Percentiles rank a stretch among this genome's conserved stretches.
Evolutionary conservation across 768 basidiomycete species (phyloP).

Genomic region (Inosperma sp.): DNA sequence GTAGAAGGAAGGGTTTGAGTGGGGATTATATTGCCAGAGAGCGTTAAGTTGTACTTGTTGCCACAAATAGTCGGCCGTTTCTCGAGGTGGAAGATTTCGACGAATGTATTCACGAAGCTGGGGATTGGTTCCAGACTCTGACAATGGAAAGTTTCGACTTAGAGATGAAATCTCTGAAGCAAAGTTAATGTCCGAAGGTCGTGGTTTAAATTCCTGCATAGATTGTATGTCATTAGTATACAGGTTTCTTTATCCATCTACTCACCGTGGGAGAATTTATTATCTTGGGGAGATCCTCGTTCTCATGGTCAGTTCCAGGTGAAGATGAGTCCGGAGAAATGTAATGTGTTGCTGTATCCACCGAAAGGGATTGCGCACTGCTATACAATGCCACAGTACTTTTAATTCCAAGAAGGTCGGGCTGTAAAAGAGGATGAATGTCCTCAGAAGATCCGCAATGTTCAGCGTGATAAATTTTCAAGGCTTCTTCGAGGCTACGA

Average conservation of each 20-base stretch:
- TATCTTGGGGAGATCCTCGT: conserved; percentile 31
- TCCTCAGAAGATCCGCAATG: conserved; percentile 24
- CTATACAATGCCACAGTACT: conserved; percentile 51
- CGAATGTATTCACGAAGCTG: conserved; percentile 54
- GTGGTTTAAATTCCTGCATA: conserved; percentile 16
- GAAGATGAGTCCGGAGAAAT: background rate
- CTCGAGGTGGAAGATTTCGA: conserved; percentile 48
- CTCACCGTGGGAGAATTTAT: conserved; percentile 15
- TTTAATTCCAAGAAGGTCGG: conserved; percentile 50
- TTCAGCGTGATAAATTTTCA: conserved; percentile 32
- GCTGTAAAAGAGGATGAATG: conserved; percentile 46
- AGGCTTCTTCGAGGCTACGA: conserved; percentile 54
- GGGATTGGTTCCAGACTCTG: conserved; percentile 47
- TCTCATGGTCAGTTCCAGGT: conserved; percentile 21
- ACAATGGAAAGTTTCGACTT: conserved; percentile 54
- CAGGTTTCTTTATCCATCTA: conserved; percentile 4
- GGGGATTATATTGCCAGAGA: conserved; percentile 70
- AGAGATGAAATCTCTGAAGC: conserved; percentile 45
- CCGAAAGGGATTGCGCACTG: conserved; percentile 20
- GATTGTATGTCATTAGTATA: conserved; percentile 3
- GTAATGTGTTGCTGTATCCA: background rate
- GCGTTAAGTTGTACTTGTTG: conserved; percentile 58
- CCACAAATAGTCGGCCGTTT: conserved; percentile 59
- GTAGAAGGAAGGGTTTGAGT: conserved; percentile 59
- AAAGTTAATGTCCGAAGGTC: conserved; percentile 27